phyloP scores from a whole-genome alignment of 2,329 filamentous ascomycete species.

The Talaromyces rugulosus region DNA sequence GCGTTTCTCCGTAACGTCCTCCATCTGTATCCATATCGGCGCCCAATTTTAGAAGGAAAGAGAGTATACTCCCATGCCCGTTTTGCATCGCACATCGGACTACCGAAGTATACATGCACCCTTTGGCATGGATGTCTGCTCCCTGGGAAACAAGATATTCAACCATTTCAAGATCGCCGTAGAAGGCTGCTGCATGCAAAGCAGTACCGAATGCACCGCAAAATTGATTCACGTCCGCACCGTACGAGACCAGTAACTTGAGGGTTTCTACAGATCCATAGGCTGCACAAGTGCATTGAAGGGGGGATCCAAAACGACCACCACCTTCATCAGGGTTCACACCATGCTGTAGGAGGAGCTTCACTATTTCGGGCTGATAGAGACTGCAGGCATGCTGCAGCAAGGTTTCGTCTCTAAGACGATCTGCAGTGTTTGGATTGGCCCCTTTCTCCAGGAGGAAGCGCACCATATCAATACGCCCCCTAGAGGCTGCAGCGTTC shows the following conservation, averaged over 20 bases:
- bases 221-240: constrained; percentile 5
- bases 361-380: too few species aligned
- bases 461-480: too few species aligned
- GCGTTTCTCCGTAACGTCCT: not conserved
- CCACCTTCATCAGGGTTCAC: too few species aligned
- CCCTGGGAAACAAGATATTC: constrained; percentile 2
- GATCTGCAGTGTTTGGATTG: too few species aligned
- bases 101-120: not conserved
- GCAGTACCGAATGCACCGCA: constrained; percentile 4
- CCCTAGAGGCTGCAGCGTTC: too few species aligned
- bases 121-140: constrained; percentile 5
- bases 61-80: not conserved
- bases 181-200: constrained; percentile 6
- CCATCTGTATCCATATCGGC: constrained; percentile 7
- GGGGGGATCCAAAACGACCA: not conserved
- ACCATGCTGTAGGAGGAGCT: too few species aligned
- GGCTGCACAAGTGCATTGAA: not conserved
- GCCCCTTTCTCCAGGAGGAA: too few species aligned
- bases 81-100: not conserved
- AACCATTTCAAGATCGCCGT: constrained; percentile 1
- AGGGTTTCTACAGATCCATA: constrained; percentile 1
- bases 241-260: not conserved
- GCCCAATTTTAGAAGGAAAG: constrained; percentile 1
- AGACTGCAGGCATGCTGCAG: too few species aligned
- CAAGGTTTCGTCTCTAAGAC: too few species aligned